These are phyloP conservation scores for Closterium sp. DNA, from an alignment of 139 green algal genomes.

Conservation along the genomic window DNA sequence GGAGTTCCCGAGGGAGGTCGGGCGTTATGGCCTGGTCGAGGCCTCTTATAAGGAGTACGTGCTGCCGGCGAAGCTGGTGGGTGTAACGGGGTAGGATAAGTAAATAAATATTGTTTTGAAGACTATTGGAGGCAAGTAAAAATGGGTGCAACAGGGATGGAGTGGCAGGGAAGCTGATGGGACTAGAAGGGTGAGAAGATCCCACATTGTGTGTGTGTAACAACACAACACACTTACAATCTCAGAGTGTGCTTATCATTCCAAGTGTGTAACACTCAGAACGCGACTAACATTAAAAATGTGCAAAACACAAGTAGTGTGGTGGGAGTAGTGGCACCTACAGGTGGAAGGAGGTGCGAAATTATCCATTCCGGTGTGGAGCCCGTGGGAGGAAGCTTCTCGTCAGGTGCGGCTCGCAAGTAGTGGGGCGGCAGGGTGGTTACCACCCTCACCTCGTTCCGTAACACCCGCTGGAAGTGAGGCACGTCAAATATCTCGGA, in stretches of 20 bases:
- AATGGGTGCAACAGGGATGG: too few relatives aligned
- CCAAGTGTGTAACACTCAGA: too few relatives aligned
- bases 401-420: not conserved
- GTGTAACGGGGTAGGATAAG: not conserved
- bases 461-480: constrained; percentile 27
- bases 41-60: constrained; percentile 25
- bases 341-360: constrained; percentile 1
- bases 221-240: too few relatives aligned
- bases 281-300: too few relatives aligned
- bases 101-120: too few relatives aligned
- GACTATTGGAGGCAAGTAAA: too few relatives aligned
- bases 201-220: too few relatives aligned
- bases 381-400: not conserved
- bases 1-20: constrained; percentile 35
- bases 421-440: constrained; percentile 11
- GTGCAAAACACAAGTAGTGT: too few relatives aligned
- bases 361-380: not conserved
- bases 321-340: not conserved
- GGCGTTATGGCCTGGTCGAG: constrained; percentile 20
- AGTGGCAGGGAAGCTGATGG: too few relatives aligned
- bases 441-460: constrained; percentile 27
- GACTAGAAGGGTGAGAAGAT: too few relatives aligned
- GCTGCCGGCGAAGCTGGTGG: not conserved
- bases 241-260: too few relatives aligned
- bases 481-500: constrained; percentile 40